Base-by-base conservation (phyloP, 2,329 filamentous ascomycete species). In the Volutella citrinella region DNA sequence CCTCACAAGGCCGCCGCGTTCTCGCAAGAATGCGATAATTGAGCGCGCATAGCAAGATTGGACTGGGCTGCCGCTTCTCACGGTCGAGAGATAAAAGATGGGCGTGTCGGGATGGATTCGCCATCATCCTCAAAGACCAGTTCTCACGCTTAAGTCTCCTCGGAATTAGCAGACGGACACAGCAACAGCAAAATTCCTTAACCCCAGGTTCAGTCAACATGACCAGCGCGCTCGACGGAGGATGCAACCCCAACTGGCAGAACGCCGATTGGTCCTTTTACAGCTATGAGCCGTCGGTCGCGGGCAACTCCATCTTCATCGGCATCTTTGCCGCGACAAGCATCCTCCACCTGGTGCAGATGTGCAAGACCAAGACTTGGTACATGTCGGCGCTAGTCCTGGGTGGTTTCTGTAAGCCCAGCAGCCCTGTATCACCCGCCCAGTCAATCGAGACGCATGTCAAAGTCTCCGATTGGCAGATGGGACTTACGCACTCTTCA, bases 331-430 rank as follows among this genome's bases (percentile, higher is more conserved):
- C 23, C 1, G 30, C 48, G 10, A 37, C 48, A 5, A 48, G 48
- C 2, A 8, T 54, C 9, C 25, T 55, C 2, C 52, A 55, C 19
- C 17, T 19, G 3, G 30, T 54, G 6, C 52, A 55, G 22, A 46
- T 55, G 15, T 43, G 41, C 30, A 43, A 24, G 24, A 52, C 52
- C 5, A 40, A 30, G 26, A 55, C 52, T 20, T 54, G 50, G 52
- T 55, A 54, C 17, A 23, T 55, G 5, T 43, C 37, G 12, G 52
- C 52, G 3, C 37, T 55, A 10, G 43, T 55, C 12, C 10, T 38
- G 4, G 52, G 52, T 3, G 52, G 52, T 30, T 16, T 42, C 5
- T 42, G 48, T 54, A 46, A 3, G 48, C 37, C 29, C 12, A 18
- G 7, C 24, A 21, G n/a, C 13, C 3, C 6, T 21, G 3, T 10